Base-by-base conservation (phyloP, 1,284 basidiomycete species). In the Agroathelia rolfsii region DNA sequence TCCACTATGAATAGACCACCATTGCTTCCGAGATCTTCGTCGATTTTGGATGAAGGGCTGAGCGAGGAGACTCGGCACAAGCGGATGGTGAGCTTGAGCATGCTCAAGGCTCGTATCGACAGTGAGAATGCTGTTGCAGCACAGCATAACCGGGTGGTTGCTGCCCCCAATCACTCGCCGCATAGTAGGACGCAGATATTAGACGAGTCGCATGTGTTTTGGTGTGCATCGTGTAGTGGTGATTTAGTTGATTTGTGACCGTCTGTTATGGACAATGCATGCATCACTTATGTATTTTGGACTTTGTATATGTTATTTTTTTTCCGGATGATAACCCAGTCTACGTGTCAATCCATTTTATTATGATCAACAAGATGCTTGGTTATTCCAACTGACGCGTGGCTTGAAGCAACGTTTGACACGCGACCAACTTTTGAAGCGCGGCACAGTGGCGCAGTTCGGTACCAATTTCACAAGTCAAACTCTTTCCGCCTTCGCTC, bases 81-180 rank as follows among this genome's bases (percentile, higher is more conserved):
- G 51, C 78, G 88, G 33, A 75, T 80, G 47, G 75, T 87, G 39
- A 88, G 85, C 51, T 58, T 93, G 39, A 76, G 76, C 47, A 89
- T 90, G 73, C 72, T 93, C 34, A 89, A 88, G 52, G 87, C 85
- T 16, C 73, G 88, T 26, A 90, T 93, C 53, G 83, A 86, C 40
- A 77, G 78, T 51, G 82, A 86, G 52, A 58, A 67, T 10, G 71
- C 67, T 11, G 63, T 64, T 9, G 53, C 57, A 9, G 49, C 52
- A 52, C 24, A 41, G 45, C 18, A 38, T 43, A 1, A 45, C 48
- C 27, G 12, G 34, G 23, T 4, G 27, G 24, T 10, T 28, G 41
- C 15, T 37, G n/a, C n/a, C 24, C 6, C 23, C 30, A 33, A 28
- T 17, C 35, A 26, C 28, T 15, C 24, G 30, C 26, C 26, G 27